Conservation (phyloP, 1,139 yeast species). For the Kodamaea sp. region DNA sequence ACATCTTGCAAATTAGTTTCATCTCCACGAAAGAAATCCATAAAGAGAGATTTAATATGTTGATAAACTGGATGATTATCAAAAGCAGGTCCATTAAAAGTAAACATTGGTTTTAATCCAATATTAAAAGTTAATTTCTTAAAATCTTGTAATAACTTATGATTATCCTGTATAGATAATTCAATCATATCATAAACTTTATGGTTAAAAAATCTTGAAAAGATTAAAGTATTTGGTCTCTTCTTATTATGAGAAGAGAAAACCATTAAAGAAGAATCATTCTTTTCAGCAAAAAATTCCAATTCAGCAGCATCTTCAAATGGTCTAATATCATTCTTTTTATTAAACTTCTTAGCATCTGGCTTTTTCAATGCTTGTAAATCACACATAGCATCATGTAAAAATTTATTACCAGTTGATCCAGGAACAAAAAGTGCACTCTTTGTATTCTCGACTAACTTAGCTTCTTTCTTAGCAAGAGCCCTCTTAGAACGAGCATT, state of each 20-base stretch:
- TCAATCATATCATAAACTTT: slow-evolving; percentile 94
- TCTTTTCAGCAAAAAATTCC: slow-evolving; percentile 92
- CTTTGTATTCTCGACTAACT: slow-evolving; percentile 84
- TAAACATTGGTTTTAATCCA: slow-evolving; percentile 93
- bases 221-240: slow-evolving; percentile 88
- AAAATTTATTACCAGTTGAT: slow-evolving; percentile 67
- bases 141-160: slow-evolving; percentile 76
- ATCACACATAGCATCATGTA: slow-evolving; percentile 90
- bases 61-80: slow-evolving; percentile 84
- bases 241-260: slow-evolving; percentile 81
- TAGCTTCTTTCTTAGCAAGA: slow-evolving; percentile 81
- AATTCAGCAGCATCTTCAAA: slow-evolving; percentile 86
- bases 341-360: slow-evolving; percentile 76
- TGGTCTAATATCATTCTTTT: slow-evolving; percentile 86
- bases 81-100: slow-evolving; percentile 88
- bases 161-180: slow-evolving; percentile 65
- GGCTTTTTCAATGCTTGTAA: slow-evolving; percentile 91
- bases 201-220: slow-evolving; percentile 84
- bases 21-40: slow-evolving; percentile 91
- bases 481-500: slow-evolving; percentile 97
- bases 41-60: slow-evolving; percentile 81
- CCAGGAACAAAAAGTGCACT: slow-evolving; percentile 92
- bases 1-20: slow-evolving; percentile 83
- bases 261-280: slow-evolving; percentile 85
- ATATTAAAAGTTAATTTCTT: slow-evolving; percentile 74